Evolutionary conservation across 192 early-diverging fungal species (phyloP).

Genomic region (Backusella morwellensis): DNA sequence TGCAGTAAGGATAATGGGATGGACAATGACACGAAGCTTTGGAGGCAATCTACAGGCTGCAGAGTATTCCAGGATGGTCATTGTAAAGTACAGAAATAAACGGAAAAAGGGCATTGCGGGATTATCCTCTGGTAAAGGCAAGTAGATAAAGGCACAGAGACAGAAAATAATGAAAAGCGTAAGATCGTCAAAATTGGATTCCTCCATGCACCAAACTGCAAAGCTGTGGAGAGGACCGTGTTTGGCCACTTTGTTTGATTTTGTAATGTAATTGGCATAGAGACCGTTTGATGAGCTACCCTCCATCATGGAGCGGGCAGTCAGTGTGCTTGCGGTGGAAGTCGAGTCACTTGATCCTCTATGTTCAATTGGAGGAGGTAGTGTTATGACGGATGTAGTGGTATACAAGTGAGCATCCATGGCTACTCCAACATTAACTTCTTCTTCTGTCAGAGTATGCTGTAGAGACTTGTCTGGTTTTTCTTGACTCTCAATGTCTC

Average conservation of each 20-base stretch:
- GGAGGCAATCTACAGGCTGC: slow-evolving; percentile 5
- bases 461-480: neutral
- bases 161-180: neutral
- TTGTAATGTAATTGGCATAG: neutral
- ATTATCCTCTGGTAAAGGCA: slow-evolving; percentile 4
- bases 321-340: neutral
- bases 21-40: neutral
- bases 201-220: slow-evolving; percentile 5
- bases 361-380: neutral
- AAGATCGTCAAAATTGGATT: slow-evolving; percentile 9
- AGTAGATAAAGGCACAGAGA: neutral
- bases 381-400: neutral
- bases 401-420: neutral
- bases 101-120: slow-evolving; percentile 11
- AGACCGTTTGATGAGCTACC: neutral
- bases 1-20: slow-evolving; percentile 21
- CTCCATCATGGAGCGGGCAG: neutral
- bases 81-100: slow-evolving; percentile 1
- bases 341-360: neutral
- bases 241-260: neutral
- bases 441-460: neutral
- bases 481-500: neutral
- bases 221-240: neutral
- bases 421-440: neutral
- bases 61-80: slow-evolving; percentile 7